Evolutionary conservation across 2,329 filamentous ascomycete species (phyloP), one percentile per base, ranked within the genome.

Genomic region (Ascochyta lentis): DNA sequence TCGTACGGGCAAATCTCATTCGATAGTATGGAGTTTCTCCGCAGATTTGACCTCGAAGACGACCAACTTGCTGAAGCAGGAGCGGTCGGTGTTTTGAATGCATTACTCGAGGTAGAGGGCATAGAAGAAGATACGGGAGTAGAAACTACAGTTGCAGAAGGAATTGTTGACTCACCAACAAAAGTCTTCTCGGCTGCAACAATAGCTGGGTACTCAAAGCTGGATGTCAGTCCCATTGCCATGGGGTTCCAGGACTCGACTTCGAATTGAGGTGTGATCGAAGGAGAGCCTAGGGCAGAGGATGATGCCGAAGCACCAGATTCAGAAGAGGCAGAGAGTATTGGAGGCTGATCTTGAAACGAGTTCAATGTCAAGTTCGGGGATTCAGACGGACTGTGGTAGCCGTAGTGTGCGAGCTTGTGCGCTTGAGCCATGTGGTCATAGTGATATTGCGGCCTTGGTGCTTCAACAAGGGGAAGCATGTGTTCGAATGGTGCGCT

Each of bases 261-360:
- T 81, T 81, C 56, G 83, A 86, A 58, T 82, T 91, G 59, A 83
- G 81, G 69, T 81, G 86, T 47, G 82, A 88, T 27, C 81, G 84
- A 78, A 26, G 81, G 81, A 6, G 81, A 84, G 39, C 78, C 80
- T 61, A 80, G 78, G 15, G 78, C 73, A 10, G 81, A 83, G 4
- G 81, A 83, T 10, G 81, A 78, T 9, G 77, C 76, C 16, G 81
- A 83, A 41, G 80, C 79, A 51, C 79, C 80, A 27, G 81, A 83
- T 63, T 83, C 80, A 8, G 80, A 83, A 3, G 79, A 80, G 15
- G 79, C 73, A 13, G 79, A 80, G 15, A 80, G 75, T 10, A 78
- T 69, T 29, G 79, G 78, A 31, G 79, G 78, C 43, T 78, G 76
- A 54, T 74, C 69, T 35, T 81, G 80, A 63, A 81, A 81, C 8